Evolutionary conservation across 441 rosid species (phyloP).

Genomic region (Jatropha podagrica): DNA sequence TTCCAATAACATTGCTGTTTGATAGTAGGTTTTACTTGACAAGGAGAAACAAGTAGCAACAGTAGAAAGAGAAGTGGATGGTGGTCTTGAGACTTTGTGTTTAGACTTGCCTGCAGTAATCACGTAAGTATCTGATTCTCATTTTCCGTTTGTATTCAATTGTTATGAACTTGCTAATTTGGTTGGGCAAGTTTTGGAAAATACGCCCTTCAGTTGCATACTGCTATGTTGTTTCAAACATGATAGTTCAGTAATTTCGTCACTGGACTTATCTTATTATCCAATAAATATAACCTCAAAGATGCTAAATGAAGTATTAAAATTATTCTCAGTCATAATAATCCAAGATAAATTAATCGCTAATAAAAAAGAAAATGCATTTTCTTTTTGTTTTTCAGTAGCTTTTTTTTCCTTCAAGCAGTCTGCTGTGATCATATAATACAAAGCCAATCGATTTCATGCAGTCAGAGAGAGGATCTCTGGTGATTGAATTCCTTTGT

Average conservation of each 20-base stretch:
- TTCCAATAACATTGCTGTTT: constrained; percentile 21
- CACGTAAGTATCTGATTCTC: constrained; percentile 48
- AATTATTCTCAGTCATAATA: background rate
- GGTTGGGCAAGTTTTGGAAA: background rate
- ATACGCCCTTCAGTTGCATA: background rate
- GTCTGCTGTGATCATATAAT: background rate
- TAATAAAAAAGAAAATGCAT: background rate
- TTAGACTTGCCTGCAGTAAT: constrained; percentile 85
- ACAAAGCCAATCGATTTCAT: no score
- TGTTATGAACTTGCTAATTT: background rate
- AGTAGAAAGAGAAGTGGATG: constrained; percentile 94
- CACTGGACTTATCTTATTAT: background rate
- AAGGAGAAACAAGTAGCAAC: constrained; percentile 66
- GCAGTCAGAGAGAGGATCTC: no score
- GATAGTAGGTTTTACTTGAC: constrained; percentile 78
- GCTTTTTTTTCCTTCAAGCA: background rate
- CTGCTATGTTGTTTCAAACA: background rate
- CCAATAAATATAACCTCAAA: background rate
- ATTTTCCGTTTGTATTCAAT: background rate
- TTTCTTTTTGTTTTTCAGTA: background rate
- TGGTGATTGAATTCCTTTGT: no score
- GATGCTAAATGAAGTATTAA: background rate
- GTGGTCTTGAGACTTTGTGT: constrained; percentile 81
- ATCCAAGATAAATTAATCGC: background rate
- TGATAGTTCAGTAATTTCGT: background rate